These are phyloP conservation scores for Quercus engelmannii DNA, from an alignment of 306 rosid genomes.

Conservation along the genomic window DNA sequence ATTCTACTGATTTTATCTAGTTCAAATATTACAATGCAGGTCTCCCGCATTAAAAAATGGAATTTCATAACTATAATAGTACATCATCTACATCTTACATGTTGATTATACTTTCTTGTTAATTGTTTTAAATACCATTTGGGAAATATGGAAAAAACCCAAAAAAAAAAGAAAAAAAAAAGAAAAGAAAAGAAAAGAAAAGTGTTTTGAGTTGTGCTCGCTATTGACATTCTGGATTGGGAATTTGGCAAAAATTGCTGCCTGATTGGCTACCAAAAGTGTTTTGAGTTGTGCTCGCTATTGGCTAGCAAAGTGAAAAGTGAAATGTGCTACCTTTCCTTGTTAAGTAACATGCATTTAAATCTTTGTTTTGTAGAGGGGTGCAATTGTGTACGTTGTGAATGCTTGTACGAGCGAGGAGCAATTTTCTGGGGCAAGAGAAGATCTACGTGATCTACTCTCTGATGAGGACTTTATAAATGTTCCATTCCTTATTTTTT, in stretches of 20 bases:
- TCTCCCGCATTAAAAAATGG: neutral
- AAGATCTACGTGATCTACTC: constrained; percentile 73
- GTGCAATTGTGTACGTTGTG: constrained; percentile 73
- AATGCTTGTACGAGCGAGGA: constrained; percentile 67
- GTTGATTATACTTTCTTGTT: no score
- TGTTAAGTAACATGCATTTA: neutral
- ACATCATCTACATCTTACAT: neutral
- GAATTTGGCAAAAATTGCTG: neutral
- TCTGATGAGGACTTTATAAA: constrained; percentile 61
- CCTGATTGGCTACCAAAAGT: neutral
- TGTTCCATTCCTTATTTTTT: constrained; percentile 77
- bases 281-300: neutral
- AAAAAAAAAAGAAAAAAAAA: neutral
- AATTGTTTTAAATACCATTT: neutral
- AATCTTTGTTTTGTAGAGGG: constrained; percentile 48
- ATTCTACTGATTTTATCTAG: neutral
- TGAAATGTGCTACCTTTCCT: neutral
- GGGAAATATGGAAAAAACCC: neutral
- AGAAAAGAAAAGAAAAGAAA: no score
- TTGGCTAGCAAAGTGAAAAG: neutral
- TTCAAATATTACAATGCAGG: neutral
- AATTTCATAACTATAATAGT: neutral
- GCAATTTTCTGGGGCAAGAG: constrained; percentile 69
- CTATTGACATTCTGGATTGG: neutral
- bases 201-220: no score